Evolutionary conservation across 495 filamentous ascomycete genomes (phyloP), one percentile per base, ranked within the genome.

Genomic region (Penicillium dipodomyicola): DNA sequence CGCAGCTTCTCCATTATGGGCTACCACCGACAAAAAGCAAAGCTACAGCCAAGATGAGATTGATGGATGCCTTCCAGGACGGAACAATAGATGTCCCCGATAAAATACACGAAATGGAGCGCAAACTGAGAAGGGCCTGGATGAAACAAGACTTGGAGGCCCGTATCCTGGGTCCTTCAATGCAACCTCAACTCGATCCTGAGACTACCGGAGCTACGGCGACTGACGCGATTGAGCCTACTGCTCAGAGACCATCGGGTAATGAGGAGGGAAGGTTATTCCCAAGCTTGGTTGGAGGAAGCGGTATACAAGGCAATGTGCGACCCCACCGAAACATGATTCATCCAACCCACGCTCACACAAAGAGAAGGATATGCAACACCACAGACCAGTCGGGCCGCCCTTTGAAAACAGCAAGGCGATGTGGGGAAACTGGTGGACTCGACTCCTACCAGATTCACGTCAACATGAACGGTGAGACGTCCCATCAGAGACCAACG

Each of bases 1-100:
- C 82, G 4, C 82, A 86, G 51, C 71, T 84, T 20, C 61, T 83
- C 3, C 82, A 87, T 51, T 84, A 84, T 67, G 82, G 81, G 4
- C 64, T 87, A 0, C 72, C 65, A 15, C 72, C 71, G 1, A 81
- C 79, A 37, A 81, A 80, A 60, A 72, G 70, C 29, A 84, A 85
- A 61, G 77, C 77, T 5, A 76, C 74, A 0, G 81, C 83, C 20
- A 80, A 82, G 64, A 80, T 81, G 74, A 67, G 81, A 29, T 68
- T 87, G 5, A 72, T 76, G 30, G 77, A 83, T 54, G 78, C 78
- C 19, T 57, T 84, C 47, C 78, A 77, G 46, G 53, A 54, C 17
- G 75, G 69, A 7, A 72, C 66, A 8, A 55, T 85, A 1, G 59
- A 60, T 1, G 73, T 85, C 7, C 81, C 82, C 3, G 20, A 59